phyloP scores from a whole-genome alignment of 305 asterid species.

The Fraxinus greggii region DNA sequence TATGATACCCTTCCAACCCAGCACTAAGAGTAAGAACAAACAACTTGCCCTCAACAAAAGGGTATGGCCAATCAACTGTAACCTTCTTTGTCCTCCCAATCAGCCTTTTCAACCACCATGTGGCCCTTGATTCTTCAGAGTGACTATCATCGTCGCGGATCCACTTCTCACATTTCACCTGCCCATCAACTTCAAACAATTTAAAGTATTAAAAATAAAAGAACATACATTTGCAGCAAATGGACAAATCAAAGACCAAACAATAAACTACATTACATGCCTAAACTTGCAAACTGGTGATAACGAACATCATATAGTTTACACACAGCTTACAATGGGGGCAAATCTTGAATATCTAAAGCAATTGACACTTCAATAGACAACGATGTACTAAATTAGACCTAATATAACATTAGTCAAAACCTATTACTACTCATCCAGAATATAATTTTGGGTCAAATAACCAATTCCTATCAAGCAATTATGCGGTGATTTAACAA shows the following conservation, averaged over 20 bases:
- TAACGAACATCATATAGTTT: neutral
- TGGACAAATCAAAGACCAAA: neutral
- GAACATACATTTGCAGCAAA: neutral
- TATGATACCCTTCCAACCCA: slow-evolving; percentile 88
- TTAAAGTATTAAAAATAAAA: slow-evolving; percentile 29
- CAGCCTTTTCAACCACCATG: slow-evolving; percentile 92
- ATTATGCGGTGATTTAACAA: neutral
- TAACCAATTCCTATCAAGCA: slow-evolving; percentile 1
- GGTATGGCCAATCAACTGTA: slow-evolving; percentile 80
- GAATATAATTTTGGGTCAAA: slow-evolving; percentile 8
- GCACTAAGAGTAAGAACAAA: slow-evolving; percentile 82
- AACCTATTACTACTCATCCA: slow-evolving; percentile 10
- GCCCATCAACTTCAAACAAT: slow-evolving; percentile 81
- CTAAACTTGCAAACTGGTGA: neutral
- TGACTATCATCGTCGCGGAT: slow-evolving; percentile 73
- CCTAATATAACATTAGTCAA: slow-evolving; percentile 12
- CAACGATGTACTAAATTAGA: neutral
- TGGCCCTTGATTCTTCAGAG: slow-evolving; percentile 70
- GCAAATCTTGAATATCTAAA: neutral
- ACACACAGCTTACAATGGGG: neutral
- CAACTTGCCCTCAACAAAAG: slow-evolving; percentile 76
- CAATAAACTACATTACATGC: neutral
- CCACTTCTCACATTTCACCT: slow-evolving; percentile 94
- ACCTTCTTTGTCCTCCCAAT: slow-evolving; percentile 81
- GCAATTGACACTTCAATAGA: neutral